phyloP scores from a whole-genome alignment of 441 rosid species.

The Populus hybrid region DNA sequence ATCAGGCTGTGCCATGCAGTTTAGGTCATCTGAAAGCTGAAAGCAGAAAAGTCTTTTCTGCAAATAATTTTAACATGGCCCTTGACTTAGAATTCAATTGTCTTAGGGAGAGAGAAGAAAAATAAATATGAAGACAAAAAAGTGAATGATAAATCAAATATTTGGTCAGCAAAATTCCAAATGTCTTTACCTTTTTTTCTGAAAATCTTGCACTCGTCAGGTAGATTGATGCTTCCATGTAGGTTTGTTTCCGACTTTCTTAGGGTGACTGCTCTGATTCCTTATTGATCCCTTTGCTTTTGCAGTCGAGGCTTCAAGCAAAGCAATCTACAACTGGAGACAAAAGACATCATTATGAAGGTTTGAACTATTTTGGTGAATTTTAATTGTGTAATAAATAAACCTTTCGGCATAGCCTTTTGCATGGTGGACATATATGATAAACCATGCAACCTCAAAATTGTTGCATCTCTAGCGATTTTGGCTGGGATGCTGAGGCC shows the following conservation, averaged over 20 bases:
- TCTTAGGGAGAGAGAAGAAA: neutral
- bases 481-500: neutral
- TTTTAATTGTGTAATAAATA: neutral
- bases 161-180: neutral
- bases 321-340: constrained; percentile 68
- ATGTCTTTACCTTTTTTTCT: neutral
- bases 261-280: neutral
- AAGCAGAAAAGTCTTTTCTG: neutral
- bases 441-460: neutral
- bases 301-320: constrained; percentile 88
- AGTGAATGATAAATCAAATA: neutral
- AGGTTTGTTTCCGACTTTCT: neutral
- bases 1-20: neutral
- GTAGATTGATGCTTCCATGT: neutral
- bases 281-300: constrained; percentile 11
- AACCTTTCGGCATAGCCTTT: neutral
- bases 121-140: neutral
- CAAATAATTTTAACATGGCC: neutral
- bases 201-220: neutral
- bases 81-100: neutral
- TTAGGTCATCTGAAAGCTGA: neutral
- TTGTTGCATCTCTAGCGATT: neutral
- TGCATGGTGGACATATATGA: neutral
- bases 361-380: constrained; percentile 27
- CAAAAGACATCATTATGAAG: constrained; percentile 76